Conservation (phyloP, 768 basidiomycete species). For the Suillus occidentalis region DNA sequence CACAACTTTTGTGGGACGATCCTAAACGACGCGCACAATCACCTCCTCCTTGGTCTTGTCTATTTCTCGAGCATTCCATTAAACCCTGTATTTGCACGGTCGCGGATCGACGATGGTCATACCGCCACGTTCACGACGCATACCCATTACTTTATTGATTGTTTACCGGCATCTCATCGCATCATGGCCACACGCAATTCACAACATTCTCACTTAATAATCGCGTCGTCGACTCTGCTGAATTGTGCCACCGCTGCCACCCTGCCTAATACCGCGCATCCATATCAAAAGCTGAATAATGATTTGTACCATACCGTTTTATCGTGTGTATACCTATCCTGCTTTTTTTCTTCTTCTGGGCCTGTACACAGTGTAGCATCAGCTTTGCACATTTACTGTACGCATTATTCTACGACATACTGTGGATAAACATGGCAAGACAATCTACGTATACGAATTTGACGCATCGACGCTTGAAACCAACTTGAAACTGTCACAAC, state of each 20-base stretch:
- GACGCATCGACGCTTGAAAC: too few relatives aligned
- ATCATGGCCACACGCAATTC: conserved; percentile 24
- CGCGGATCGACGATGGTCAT: conserved; percentile 28
- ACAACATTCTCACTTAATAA: conserved; percentile 30
- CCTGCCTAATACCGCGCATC: conserved; percentile 17
- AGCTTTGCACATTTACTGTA: conserved; percentile 35
- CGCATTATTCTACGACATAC: conserved; percentile 29
- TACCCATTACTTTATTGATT: conserved; percentile 35
- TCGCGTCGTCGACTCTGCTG: conserved; percentile 27
- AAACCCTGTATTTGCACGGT: conserved; percentile 31
- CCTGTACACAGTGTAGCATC: conserved; percentile 33
- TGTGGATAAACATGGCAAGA: too few relatives aligned
- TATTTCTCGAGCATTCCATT: conserved; percentile 18
- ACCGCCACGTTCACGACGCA: conserved; percentile 34
- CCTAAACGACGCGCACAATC: conserved; percentile 21
- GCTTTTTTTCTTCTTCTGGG: conserved; percentile 17
- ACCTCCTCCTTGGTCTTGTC: not conserved
- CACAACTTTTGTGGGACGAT: conserved; percentile 26
- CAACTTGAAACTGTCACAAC: too few relatives aligned
- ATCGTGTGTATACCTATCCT: conserved; percentile 27
- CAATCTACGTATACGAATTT: too few relatives aligned
- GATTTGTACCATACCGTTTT: conserved; percentile 34
- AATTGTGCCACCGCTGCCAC: conserved; percentile 31
- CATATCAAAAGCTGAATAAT: conserved; percentile 22
- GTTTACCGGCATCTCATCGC: conserved; percentile 19